A percentile compares a stretch with the other conserved stretches of the same genome.
Evolutionary conservation across 1,284 basidiomycete species (phyloP).

Genomic region (Cystobasidiaceae sp.): DNA sequence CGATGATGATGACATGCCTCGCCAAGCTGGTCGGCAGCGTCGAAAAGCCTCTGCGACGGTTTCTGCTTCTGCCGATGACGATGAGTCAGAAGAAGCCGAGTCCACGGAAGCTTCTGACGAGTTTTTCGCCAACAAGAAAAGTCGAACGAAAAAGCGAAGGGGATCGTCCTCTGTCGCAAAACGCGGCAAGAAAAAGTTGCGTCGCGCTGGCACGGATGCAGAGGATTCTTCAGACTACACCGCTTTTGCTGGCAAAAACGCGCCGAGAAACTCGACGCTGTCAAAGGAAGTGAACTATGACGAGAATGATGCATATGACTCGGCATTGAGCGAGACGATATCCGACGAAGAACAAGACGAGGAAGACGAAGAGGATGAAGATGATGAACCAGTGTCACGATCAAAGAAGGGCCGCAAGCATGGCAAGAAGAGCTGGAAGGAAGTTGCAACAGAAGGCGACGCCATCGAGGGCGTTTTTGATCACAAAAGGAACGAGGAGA

Average conservation of each 20-base stretch:
- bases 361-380: neutral
- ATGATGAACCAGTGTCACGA: neutral
- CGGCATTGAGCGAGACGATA: constrained; percentile 2
- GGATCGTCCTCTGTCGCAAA: neutral
- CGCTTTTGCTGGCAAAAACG: constrained; percentile 17
- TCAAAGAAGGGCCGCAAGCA: constrained; percentile 4
- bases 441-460: constrained; percentile 41
- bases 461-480: constrained; percentile 49
- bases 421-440: constrained; percentile 21
- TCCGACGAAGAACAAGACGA: no score
- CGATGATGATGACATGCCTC: constrained; percentile 33
- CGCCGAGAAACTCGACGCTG: constrained; percentile 4
- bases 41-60: neutral
- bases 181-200: constrained; percentile 22
- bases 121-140: constrained; percentile 13
- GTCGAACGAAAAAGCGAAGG: constrained; percentile 16
- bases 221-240: constrained; percentile 21
- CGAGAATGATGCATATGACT: constrained; percentile 13
- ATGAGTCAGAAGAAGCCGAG: constrained; percentile 30
- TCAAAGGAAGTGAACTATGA: constrained; percentile 16
- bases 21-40: constrained; percentile 2
- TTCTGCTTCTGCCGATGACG: constrained; percentile 23
- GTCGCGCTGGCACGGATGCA: neutral
- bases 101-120: constrained; percentile 21
- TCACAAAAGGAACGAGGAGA: constrained; percentile 46